Evolutionary conservation across 768 basidiomycete species (phyloP), one percentile per base, ranked within the genome.

Genomic region (Russula foetens): DNA sequence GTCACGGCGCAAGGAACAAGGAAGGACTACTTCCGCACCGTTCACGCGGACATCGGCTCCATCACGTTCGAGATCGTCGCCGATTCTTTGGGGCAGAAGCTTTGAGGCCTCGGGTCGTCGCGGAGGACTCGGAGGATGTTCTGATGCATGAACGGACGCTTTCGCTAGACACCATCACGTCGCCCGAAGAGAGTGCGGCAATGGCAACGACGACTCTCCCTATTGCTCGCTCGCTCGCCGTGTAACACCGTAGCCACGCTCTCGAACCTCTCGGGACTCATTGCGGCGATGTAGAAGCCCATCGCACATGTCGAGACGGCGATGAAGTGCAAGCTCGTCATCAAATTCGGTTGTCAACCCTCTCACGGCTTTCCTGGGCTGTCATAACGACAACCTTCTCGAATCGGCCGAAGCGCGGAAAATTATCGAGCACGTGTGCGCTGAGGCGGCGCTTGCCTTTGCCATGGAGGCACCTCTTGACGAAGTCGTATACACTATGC

Each of bases 301-400:
- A 81, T 88, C 63, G 75, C 81, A 2, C 76, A 85, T 17, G 69
- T 96, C 23, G 84, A 92, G 63, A 74, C 84, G 31, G 75, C 78
- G 24, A 81, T 94, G 74, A 84, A 88, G 41, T 84, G 83, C 62
- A 94, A 93, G 74, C 74, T 97, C 46, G 90, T 86, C 31, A 81
- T 90, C 60, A 92, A n/a, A 96, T 70, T 76, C 85, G 14, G 79
- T 84, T 66, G 82, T 98, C 71, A 93, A 97, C 68, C 85, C 96
- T 2, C 78, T 98, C 58, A 90, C 93, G 0, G 88, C 91, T 8
- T 69, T 98, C 24, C 74, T 92, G 63, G 83, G 83, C 31, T 88
- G 92, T 67, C 78, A 81, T 53, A 96, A 96, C 69, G 92, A 91
- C 19, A 82, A 84, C 1, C 71, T 96, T 21, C 79, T 89, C 68